Base-by-base conservation (phyloP, 2,329 filamentous ascomycete genomes). In the Dothiorella sarmentorum region DNA sequence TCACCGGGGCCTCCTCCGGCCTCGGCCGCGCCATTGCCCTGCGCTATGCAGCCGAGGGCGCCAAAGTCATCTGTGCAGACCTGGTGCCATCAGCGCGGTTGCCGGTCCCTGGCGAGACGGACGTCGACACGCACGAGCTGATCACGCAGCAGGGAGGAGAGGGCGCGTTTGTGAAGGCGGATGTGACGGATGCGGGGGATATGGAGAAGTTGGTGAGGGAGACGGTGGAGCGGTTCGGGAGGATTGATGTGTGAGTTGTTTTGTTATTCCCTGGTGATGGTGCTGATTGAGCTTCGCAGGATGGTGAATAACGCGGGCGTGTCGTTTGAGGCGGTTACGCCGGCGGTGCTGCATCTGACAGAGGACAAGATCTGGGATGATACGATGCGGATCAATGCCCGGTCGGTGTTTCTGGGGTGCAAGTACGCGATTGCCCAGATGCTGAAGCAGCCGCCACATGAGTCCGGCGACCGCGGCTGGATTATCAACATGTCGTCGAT, bases 401-500 rank as follows among this genome's bases (percentile, higher is more conserved):
- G 67, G 27, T 65, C 66, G 9, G 66, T 72, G 7, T 71, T 72
- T 49, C 61, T 73, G n/a, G 68, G 70, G n/a, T 69, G 65, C 59
- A 73, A 72, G 52, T 67, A 68, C 57, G 71, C 63, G 9, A 61
- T 67, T 10, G 31, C 60, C 9, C 71, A 72, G 57, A 72, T 73
- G 70, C 53, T 73, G 31, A 60, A 61, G 33, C 71, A 73, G 60
- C 64, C 67, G 11, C 62, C 60, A 17, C 56, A 65, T 15, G 62
- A 63, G 2, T 62, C 57, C 4, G 60, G 57, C 1, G 68, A 72
- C 49, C 68, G 80, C 27, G 82, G 82, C 2, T 72, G 73, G 63
- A 85, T 85, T 62, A 72, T 85, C 60, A 85, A 85, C 63, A 69
- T 82, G 1, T 72, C 80, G 44, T 81, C 79, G 7, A 55, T 82